phyloP scores from a whole-genome alignment of 768 basidiomycete species.

The Russula abietina region DNA sequence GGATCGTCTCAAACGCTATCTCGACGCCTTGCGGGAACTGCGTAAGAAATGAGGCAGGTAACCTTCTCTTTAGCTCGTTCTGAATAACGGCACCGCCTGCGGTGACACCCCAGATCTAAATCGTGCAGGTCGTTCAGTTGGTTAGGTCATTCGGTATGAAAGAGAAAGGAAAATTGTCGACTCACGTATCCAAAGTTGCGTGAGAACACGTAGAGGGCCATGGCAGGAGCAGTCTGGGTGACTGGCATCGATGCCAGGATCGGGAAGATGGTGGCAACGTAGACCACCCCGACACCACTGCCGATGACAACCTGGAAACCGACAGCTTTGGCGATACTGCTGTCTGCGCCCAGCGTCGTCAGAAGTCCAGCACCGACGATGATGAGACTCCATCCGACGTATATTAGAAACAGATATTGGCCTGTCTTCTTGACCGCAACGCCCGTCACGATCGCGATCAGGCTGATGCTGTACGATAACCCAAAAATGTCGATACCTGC shows the following conservation, averaged over 20 bases:
- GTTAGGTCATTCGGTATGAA: not conserved
- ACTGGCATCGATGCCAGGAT: constrained; percentile 30
- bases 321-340: too few relatives aligned
- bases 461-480: too few relatives aligned
- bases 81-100: not conserved
- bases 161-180: not conserved
- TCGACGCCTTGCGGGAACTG: too few relatives aligned
- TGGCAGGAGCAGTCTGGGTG: constrained; percentile 31
- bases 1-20: too few relatives aligned
- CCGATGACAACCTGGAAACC: too few relatives aligned
- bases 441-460: too few relatives aligned
- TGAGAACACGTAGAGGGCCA: constrained; percentile 31
- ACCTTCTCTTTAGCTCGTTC: too few relatives aligned
- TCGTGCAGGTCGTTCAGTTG: not conserved
- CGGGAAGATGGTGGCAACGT: too few relatives aligned
- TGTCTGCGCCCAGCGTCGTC: constrained; percentile 29
- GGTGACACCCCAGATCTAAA: constrained; percentile 32
- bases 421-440: constrained; percentile 34
- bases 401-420: constrained; percentile 35
- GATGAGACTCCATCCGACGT: constrained; percentile 34
- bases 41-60: too few relatives aligned
- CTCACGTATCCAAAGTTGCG: constrained; percentile 24
- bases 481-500: too few relatives aligned
- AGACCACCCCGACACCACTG: too few relatives aligned
- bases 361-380: constrained; percentile 36